Evolutionary conservation across 2,329 filamentous ascomycete species (phyloP), one percentile per base, ranked within the genome.

Genomic region (Pseudogymnoascus sp.): DNA sequence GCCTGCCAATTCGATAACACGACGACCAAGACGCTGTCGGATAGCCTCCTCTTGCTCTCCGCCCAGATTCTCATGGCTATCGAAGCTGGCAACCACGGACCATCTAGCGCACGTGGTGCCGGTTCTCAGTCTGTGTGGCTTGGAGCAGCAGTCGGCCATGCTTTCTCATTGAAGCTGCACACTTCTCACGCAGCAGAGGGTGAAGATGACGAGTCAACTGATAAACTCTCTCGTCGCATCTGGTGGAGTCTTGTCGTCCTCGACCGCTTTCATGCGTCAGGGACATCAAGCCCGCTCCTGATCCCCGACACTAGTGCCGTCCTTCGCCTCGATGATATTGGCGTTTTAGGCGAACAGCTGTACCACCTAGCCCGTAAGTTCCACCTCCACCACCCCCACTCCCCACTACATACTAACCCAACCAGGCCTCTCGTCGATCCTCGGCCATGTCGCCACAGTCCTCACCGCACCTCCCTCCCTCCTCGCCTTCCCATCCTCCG

Each of bases 181-280:
- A 69, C 78, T 60, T 68, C 77, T 64, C 73, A 77, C 59, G 62
- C 69, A 39, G 66, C 78, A 52, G 78, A 79, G 61, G 78, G 81
- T 4, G 72, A 76, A 8, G 83, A 87, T 61, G 69, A 76, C 2
- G 85, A 90, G 69, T 82, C 81, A 19, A 83, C 87, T 49, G 83
- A 86, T 59, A 83, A 83, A 16, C 75, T 90, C 3, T 81, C 81
- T 1, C 77, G 86, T 60, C 81, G 86, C 45, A 81, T 87, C 16
- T 91, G 88, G 88, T 90, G 86, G 85, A 83, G 84, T 12, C 75
- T 91, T 35, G 81, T 90, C 52, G 80, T 88, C 65, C 81, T 91
- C 66, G 88, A 91, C 69, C 82, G 87, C 14, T 91, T 87, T 86
- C 84, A 90, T 70, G 85, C 88, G 3, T 81, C 85, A n/a, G 85